Base-by-base conservation (phyloP, 495 filamentous ascomycete genomes). In the Aspergillus kassunensis region DNA sequence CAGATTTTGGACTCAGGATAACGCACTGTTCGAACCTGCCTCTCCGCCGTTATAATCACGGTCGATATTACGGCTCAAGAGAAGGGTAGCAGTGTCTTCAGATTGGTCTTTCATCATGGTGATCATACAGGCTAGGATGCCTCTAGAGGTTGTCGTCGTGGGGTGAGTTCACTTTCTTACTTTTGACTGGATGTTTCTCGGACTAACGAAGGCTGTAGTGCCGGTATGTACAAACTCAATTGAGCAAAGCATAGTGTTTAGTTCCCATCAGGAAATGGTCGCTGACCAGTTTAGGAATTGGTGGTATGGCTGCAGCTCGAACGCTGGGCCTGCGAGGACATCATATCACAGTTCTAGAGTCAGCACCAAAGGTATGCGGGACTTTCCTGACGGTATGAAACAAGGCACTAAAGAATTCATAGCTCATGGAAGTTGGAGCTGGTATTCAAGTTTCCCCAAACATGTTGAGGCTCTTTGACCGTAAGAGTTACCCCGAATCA, bases 401-500 rank as follows among this genome's bases (percentile, higher is more conserved):
- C 21, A 11, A 24, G 16, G 10, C 48, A 50, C 56, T 56, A 57
- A 58, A 21, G 4, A 13, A 0, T 23, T 13, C 40, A 40, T 44
- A 72, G 66, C 57, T 72, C 34, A 73, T 73, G 55, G 82, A 86
- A 65, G 85, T 90, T 40, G 89, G 89, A 54, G 87, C 87, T 6
- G 88, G 87, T 13, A 88, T 91, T 55, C 87, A 91, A 64, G 77
- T 90, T 12, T 85, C 87, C 8, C 87, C 87, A 3, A 90, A 92
- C 53, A 87, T 91, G 73, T 72, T 82, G 23, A 79, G 82, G 1
- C 78, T 92, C 21, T 74, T 91, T 10, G 83, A 88, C 60, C 71
- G 71, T 74, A 54, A 61, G 69, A 61, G 41, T 16, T n/a, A n/a
- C n/a, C n/a, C n/a, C n/a, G n/a, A n/a, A n/a, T n/a, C n/a, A n/a